Base-by-base conservation (phyloP, 306 rosid genomes). In the Ceratonia siliqua region DNA sequence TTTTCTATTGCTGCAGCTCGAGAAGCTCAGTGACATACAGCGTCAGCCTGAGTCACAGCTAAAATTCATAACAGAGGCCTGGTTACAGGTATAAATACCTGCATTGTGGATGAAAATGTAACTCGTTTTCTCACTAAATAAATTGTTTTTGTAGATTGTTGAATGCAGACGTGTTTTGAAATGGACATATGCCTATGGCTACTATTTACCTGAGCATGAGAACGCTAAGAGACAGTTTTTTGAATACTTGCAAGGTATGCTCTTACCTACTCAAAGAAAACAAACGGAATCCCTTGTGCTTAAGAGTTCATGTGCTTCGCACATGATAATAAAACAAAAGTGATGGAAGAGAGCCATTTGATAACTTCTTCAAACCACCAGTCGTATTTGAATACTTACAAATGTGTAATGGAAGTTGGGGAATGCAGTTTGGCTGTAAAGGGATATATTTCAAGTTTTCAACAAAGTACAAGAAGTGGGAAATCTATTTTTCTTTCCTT, bases 181-280 rank as follows among this genome's bases (percentile, higher is more conserved):
- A 76, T 86, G 93, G 93, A 89, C 91, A 6, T 86, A 89, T 75
- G 93, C 93, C 18, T 86, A 89, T 49, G 93, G 93, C 54, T 89
- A 78, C 73, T 89, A 86, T 77, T 70, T 86, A 78, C 91, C 87
- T 0, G 93, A 89, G 79, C 72, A 54, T 39, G 85, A 86, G 64
- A 73, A 78, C 15, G 87, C 82, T 4, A 83, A 78, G 73, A 86
- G 74, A 41, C 77, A 74, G 74, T 74, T 86, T 58, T 80, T 86
- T 32, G 89, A 82, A 72, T 86, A 80, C 80, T 63, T 80, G 75
- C 87, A 86, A 81, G 85, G 87, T 85, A 65, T 42, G 55, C 36
- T 42, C 14, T 64, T 42, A 6, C 38, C 33, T 62, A 33, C 45
- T 1, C 12, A 39, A 24, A 13, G 14, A 64, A 22, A 24, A 13